phyloP scores from a whole-genome alignment of 106 monocot species.

The Dendrobium chrysotoxum region DNA sequence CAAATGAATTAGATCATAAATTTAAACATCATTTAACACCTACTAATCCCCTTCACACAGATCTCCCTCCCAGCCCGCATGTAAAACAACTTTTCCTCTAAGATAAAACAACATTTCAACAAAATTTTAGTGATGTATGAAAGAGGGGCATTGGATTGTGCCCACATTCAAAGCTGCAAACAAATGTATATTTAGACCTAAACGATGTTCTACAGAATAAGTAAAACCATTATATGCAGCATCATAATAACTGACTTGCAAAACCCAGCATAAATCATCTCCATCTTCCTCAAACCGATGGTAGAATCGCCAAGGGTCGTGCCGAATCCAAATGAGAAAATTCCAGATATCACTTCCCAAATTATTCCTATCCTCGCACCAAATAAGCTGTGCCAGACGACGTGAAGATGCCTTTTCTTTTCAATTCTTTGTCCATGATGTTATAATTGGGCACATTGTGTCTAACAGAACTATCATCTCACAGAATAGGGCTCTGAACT shows the following conservation, averaged over 20 bases:
- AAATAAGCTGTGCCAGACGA: background rate
- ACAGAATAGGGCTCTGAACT: conserved; percentile 33
- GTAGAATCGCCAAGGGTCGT: background rate
- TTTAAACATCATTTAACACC: too few relatives aligned
- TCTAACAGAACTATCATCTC: conserved; percentile 13
- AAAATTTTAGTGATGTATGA: background rate
- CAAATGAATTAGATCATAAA: too few relatives aligned
- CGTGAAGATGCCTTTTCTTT: background rate
- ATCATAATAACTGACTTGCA: background rate
- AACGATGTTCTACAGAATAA: background rate
- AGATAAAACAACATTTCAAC: background rate
- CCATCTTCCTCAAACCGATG: background rate
- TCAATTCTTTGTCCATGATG: background rate
- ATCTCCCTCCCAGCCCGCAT: too few relatives aligned
- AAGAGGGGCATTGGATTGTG: background rate
- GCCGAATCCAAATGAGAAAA: background rate
- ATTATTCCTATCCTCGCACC: background rate
- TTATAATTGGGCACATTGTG: background rate
- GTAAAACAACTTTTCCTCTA: background rate
- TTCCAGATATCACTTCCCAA: background rate
- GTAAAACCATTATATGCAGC: background rate
- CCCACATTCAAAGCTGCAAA: conserved; percentile 2
- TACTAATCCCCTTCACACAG: too few relatives aligned
- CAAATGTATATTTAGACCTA: background rate
- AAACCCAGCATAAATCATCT: background rate